Conservation (phyloP, 148 eudicot genomes). For the Vaccinium darrowii region DNA sequence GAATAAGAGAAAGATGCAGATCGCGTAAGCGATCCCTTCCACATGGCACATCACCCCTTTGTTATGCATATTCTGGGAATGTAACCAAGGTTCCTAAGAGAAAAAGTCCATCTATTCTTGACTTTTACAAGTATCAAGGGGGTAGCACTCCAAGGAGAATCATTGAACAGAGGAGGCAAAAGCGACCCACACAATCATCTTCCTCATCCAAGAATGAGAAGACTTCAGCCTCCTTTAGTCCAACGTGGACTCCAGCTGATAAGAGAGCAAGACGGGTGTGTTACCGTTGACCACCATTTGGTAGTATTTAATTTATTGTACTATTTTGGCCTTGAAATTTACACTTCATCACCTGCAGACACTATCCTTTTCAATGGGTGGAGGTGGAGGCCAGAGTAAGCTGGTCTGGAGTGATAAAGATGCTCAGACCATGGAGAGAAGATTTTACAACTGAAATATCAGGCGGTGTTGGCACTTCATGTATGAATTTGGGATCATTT, state of each 20-base stretch:
- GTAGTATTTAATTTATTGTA: neutral
- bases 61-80: slow-evolving; percentile 31
- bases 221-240: slow-evolving; percentile 27
- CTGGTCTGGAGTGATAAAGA: slow-evolving; percentile 67
- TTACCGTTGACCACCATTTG: neutral
- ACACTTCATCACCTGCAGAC: slow-evolving; percentile 45
- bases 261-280: slow-evolving; percentile 83
- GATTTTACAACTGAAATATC: neutral
- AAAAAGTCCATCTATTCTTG: slow-evolving; percentile 84
- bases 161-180: slow-evolving; percentile 47
- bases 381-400: slow-evolving; percentile 75
- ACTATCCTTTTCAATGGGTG: slow-evolving; percentile 64
- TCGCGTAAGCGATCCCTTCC: slow-evolving; percentile 59
- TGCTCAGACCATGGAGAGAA: slow-evolving; percentile 4
- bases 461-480: neutral
- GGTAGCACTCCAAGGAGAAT: slow-evolving; percentile 50
- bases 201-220: slow-evolving; percentile 47
- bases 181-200: slow-evolving; percentile 35
- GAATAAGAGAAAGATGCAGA: slow-evolving; percentile 77
- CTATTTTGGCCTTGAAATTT: neutral
- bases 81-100: slow-evolving; percentile 52
- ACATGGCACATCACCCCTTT: slow-evolving; percentile 42
- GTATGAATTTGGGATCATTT: neutral
- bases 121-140: slow-evolving; percentile 68
- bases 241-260: slow-evolving; percentile 71